phyloP scores from a whole-genome alignment of 2,329 filamentous ascomycete genomes.

The Fusarium sp. region DNA sequence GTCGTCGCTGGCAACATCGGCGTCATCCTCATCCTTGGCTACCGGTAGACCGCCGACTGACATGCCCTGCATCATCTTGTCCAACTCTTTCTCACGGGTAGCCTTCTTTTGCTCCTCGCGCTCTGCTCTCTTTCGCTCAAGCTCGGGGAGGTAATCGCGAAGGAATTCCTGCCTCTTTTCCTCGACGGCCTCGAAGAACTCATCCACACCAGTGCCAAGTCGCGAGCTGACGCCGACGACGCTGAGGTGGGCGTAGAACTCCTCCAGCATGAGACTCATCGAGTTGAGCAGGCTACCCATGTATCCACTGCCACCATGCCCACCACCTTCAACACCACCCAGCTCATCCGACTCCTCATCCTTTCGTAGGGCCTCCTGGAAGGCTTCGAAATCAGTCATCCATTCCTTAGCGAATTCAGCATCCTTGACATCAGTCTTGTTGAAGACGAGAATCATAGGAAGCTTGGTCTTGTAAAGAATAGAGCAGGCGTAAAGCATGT shows the following conservation, averaged over 20 bases:
- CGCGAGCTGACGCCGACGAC: conserved; percentile 95
- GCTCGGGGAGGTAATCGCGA: conserved; percentile 89
- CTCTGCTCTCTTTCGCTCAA: conserved; percentile 81
- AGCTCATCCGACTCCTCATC: conserved; percentile 85
- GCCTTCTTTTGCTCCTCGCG: conserved; percentile 80
- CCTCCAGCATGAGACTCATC: conserved; percentile 97
- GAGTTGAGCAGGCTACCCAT: conserved; percentile 97
- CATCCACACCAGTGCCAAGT: conserved; percentile 89
- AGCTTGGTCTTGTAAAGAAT: conserved; percentile 99
- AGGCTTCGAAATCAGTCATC: conserved; percentile 99
- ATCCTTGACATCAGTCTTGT: conserved; percentile 97
- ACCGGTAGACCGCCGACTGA: conserved; percentile 55
- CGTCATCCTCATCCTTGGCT: conserved; percentile 59
- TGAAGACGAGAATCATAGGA: conserved; percentile 99
- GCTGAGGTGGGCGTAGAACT: conserved; percentile 94
- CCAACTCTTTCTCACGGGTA: conserved; percentile 82
- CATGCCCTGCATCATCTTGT: conserved; percentile 97
- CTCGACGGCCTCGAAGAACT: conserved; percentile 91
- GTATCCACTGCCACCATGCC: conserved; percentile 85
- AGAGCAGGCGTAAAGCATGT: conserved; percentile 99
- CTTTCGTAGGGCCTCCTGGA: conserved; percentile 83
- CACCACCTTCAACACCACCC: conserved; percentile 76
- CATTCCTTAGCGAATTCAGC: conserved; percentile 94
- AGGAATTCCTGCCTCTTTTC: conserved; percentile 91
- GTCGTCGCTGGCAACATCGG: conserved; percentile 69